Percentiles rank a stretch among this genome's conserved stretches.
These are phyloP conservation scores for Echinochloa phyllopogon DNA, from an alignment of 176 grass and related monocot genomes.

Conservation along the genomic window DNA sequence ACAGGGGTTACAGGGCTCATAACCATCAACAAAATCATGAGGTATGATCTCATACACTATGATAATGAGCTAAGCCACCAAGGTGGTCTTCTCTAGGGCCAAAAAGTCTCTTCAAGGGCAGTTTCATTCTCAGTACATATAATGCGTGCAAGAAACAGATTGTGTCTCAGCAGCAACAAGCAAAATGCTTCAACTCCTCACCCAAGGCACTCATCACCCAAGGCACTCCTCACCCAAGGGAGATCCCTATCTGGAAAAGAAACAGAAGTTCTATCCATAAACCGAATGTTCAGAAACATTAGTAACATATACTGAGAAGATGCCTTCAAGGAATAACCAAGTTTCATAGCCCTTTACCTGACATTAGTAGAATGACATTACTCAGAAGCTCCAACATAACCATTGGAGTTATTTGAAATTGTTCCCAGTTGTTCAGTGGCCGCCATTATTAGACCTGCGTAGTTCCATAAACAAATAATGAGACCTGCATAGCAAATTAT, in stretches of 20 bases:
- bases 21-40: background rate
- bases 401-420: slow-evolving; percentile 44
- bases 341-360: background rate
- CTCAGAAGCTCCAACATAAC: slow-evolving; percentile 35
- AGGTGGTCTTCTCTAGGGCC: background rate
- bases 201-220: background rate
- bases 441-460: slow-evolving; percentile 87
- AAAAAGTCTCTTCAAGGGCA: slow-evolving; percentile 16
- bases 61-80: slow-evolving; percentile 16
- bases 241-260: slow-evolving; percentile 24
- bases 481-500: slow-evolving; percentile 51
- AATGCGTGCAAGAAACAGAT: background rate
- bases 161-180: background rate
- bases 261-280: background rate
- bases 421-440: slow-evolving; percentile 64
- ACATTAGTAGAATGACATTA: slow-evolving; percentile 1
- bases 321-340: background rate
- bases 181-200: background rate
- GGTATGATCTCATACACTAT: background rate
- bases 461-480: slow-evolving; percentile 25
- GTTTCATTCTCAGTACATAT: background rate
- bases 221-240: background rate
- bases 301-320: background rate
- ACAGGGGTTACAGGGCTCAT: too few relatives aligned
- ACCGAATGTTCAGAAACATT: background rate